Base-by-base conservation (phyloP, 331 rosid species). In the Quercus lobata region DNA sequence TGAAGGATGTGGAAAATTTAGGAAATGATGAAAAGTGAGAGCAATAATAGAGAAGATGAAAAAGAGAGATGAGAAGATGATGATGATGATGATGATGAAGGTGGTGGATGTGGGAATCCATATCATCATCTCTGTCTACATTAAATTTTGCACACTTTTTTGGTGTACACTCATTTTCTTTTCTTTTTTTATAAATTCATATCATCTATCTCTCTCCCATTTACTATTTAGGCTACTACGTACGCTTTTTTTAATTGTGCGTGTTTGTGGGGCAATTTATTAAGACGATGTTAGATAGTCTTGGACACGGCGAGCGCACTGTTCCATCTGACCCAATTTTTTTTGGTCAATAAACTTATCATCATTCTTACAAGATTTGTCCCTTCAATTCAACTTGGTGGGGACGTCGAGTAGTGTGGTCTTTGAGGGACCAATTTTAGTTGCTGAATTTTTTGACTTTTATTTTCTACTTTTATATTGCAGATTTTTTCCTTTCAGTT, bases 41-140 rank as follows among this genome's bases (percentile, higher is more conserved):
- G 74, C 87, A 84, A 79, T 79, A 61, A 84, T 80, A 54, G 74
- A 60, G 15, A 52, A 37, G 63, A 57, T 32, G 77, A 65, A 78
- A 57, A 12, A 32, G 35, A 5, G 72, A 53, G 7, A 72, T 41
- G 19, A 46, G 52, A 27, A 16, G 15, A 4, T 4, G 15, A 15
- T 15, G 19, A 29, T 5, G 15, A 68, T 18, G 4, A 14, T 27
- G 55, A 41, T 41, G 46, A 41, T 41, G 24, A 30, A 56, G 76
- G 58, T 18, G 70, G 83, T 79, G 83, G 78, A 83, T 52, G 49
- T 79, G 78, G 76, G 84, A 79, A 71, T 84, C 79, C 84, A 76
- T 41, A 8, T 30, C 5, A 30, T 37, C 11, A 41, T 41, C 12
- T 80, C 81, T 76, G 84, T 76, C 82, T 69, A 72, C 73, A 84